A percentile compares a stretch with the other conserved stretches of the same genome.
These are phyloP conservation scores for Leccinum subtestaceum DNA, from an alignment of 768 basidiomycete species.

Conservation along the genomic window DNA sequence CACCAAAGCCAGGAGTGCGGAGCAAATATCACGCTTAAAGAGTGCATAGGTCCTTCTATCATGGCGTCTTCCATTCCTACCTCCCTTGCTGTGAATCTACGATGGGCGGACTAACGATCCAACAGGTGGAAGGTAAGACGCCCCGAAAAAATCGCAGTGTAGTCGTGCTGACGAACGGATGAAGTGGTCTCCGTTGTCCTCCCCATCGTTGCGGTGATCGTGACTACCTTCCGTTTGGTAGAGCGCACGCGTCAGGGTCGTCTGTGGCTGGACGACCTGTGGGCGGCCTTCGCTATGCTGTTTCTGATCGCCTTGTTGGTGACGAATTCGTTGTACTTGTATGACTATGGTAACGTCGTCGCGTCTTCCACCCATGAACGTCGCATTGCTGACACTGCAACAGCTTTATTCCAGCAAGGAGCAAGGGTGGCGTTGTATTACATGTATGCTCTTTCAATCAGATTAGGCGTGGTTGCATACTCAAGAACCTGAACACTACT, in stretches of 20 bases:
- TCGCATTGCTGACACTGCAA: not conserved
- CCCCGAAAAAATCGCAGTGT: not conserved
- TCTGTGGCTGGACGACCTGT: slow-evolving; percentile 3
- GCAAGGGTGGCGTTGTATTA: slow-evolving; percentile 1
- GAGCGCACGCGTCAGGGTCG: slow-evolving; percentile 2
- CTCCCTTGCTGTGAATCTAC: not conserved
- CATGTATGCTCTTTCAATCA: not conserved
- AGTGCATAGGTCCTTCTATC: not conserved
- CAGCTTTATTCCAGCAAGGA: slow-evolving; percentile 1
- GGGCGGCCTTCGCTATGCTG: not conserved
- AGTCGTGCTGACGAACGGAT: not conserved
- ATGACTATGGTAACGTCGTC: not conserved
- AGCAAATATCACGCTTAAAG: not conserved
- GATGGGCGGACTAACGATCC: slow-evolving; percentile 1
- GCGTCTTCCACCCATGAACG: not conserved
- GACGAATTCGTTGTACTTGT: not conserved
- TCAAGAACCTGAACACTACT: not conserved
- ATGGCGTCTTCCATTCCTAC: not conserved
- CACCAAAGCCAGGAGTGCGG: not conserved
- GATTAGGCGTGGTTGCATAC: not conserved
- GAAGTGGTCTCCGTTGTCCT: not conserved
- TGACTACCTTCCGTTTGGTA: slow-evolving; percentile 1
- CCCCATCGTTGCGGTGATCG: not conserved
- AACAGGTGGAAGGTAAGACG: slow-evolving; percentile 1
- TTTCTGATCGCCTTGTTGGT: not conserved